Evolutionary conservation across 2,329 filamentous ascomycete genomes (phyloP).

Genomic region (Monosporascus sp.): DNA sequence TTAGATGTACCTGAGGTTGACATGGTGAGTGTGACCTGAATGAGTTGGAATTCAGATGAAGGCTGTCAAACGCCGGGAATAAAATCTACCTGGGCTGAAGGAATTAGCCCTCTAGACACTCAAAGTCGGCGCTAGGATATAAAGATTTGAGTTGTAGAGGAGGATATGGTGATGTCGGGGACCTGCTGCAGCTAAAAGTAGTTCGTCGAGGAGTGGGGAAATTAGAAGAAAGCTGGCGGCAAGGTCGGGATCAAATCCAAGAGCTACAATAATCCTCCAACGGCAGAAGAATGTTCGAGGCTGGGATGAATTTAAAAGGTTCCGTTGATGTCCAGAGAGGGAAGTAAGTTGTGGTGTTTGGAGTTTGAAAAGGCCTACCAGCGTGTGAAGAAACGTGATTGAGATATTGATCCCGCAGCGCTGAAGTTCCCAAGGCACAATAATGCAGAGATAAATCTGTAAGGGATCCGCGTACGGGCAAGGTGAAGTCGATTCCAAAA

Average conservation of each 20-base stretch:
- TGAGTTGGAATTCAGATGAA: background rate
- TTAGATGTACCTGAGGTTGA: background rate
- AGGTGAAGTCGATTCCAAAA: background rate
- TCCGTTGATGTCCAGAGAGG: background rate
- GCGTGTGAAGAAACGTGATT: background rate
- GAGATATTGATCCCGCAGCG: background rate
- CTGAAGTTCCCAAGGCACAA: background rate
- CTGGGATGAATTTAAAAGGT: background rate
- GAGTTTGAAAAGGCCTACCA: background rate
- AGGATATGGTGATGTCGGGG: background rate
- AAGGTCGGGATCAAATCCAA: background rate
- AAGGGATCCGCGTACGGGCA: background rate
- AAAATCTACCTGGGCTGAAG: background rate
- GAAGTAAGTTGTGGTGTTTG: background rate
- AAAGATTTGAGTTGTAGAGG: background rate
- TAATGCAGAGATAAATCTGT: background rate
- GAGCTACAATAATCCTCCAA: no score
- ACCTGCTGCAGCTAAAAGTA: background rate
- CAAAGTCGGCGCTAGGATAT: no score
- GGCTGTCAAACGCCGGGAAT: background rate
- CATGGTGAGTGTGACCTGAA: constrained; percentile 1
- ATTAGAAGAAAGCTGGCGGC: background rate
- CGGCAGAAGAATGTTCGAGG: no score
- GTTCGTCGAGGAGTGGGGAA: background rate
- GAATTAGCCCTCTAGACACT: no score